Conservation (phyloP, 2,329 filamentous ascomycete species). For the Escovopsis sp. region DNA sequence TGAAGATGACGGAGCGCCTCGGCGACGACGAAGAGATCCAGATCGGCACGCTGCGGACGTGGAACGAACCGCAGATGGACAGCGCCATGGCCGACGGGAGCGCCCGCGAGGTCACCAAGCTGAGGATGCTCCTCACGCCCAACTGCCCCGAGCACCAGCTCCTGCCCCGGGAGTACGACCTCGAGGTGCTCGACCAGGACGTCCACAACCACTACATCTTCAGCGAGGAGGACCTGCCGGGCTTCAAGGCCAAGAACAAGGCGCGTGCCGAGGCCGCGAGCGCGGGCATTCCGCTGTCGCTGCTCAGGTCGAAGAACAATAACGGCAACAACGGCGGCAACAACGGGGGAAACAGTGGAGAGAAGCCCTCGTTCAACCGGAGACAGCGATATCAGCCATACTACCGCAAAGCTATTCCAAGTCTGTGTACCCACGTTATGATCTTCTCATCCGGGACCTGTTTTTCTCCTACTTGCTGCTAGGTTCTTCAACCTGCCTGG, state of each 20-base stretch:
- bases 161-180: constrained; percentile 78
- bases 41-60: constrained; percentile 58
- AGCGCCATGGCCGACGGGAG: constrained; percentile 30
- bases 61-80: constrained; percentile 38
- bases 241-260: constrained; percentile 32
- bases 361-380: constrained; percentile 32
- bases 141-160: constrained; percentile 52
- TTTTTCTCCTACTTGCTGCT: too few relatives aligned
- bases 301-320: constrained; percentile 24
- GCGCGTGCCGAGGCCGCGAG: constrained; percentile 40
- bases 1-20: constrained; percentile 35
- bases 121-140: constrained; percentile 51
- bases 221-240: constrained; percentile 77
- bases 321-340: neutral
- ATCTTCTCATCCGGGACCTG: neutral
- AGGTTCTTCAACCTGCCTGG: neutral
- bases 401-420: constrained; percentile 59
- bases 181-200: constrained; percentile 49
- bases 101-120: constrained; percentile 20
- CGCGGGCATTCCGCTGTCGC: constrained; percentile 42
- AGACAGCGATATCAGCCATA: constrained; percentile 40
- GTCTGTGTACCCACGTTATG: constrained; percentile 30
- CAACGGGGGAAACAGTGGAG: neutral
- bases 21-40: constrained; percentile 72
- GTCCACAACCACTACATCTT: constrained; percentile 84